These are phyloP conservation scores for Scytalidium sp. DNA, from an alignment of 2,329 filamentous ascomycete species.

Conservation along the genomic window DNA sequence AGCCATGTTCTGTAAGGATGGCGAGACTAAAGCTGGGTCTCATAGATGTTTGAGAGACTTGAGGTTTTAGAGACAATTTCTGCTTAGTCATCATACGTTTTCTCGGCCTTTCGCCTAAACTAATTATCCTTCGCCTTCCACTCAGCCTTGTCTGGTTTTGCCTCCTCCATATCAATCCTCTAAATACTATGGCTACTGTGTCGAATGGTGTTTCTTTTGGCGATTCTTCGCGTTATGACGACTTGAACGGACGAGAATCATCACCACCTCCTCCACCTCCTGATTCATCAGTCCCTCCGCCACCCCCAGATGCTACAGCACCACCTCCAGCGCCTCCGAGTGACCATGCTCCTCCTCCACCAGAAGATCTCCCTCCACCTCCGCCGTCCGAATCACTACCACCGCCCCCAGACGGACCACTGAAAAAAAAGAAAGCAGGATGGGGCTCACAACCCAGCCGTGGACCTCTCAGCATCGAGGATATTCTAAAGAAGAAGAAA, in stretches of 20 bases:
- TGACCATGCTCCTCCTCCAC: constrained; percentile 23
- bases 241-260: constrained; percentile 19
- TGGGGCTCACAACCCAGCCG: constrained; percentile 39
- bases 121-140: background rate
- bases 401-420: constrained; percentile 40
- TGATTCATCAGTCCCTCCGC: constrained; percentile 20
- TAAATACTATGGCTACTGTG: constrained; percentile 14
- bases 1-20: background rate
- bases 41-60: background rate
- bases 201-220: constrained; percentile 18
- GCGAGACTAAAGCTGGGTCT: background rate
- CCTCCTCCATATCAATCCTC: background rate
- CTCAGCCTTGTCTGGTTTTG: background rate
- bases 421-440: constrained; percentile 47
- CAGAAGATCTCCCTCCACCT: constrained; percentile 28
- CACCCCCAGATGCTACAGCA: constrained; percentile 34
- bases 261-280: constrained; percentile 29
- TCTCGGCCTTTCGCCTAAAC: background rate
- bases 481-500: constrained; percentile 80
- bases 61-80: background rate
- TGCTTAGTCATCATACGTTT: background rate
- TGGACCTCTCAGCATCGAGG: constrained; percentile 75
- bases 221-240: constrained; percentile 15
- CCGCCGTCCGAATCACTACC: constrained; percentile 33
- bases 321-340: constrained; percentile 38